phyloP scores from a whole-genome alignment of 179 eudicot species.

The Camellia oleifera region DNA sequence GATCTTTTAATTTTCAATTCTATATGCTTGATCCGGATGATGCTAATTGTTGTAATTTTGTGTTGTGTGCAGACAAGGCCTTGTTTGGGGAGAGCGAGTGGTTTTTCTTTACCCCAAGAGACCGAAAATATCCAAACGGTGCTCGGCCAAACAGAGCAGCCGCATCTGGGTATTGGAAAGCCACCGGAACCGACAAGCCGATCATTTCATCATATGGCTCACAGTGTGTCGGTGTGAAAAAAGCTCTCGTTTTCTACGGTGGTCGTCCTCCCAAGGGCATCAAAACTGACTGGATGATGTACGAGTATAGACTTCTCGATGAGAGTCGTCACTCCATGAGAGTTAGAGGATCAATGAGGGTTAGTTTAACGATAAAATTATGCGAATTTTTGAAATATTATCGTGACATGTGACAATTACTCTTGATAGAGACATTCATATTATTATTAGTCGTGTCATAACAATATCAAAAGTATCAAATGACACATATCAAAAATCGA shows the following conservation, averaged over 20 bases:
- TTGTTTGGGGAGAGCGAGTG: conserved; percentile 38
- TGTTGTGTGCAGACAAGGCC: conserved; percentile 36
- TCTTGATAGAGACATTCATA: no score
- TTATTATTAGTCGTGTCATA: no score
- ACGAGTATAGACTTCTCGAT: conserved; percentile 23
- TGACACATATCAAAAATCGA: no score
- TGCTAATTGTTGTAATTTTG: background rate
- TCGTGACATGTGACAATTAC: no score
- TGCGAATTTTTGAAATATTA: no score
- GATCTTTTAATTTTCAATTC: background rate
- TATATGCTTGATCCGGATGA: background rate
- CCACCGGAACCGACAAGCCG: conserved; percentile 25
- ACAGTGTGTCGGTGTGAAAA: conserved; percentile 22
- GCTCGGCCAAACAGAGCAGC: conserved; percentile 23
- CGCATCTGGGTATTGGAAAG: conserved; percentile 21
- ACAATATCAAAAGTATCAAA: no score
- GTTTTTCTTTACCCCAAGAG: conserved; percentile 31
- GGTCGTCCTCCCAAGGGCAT: conserved; percentile 19
- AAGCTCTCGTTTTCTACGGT: conserved; percentile 22
- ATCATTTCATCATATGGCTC: conserved; percentile 15
- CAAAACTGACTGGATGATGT: conserved; percentile 27
- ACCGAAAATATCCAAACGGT: conserved; percentile 49
- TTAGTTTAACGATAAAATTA: background rate
- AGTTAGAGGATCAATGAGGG: conserved; percentile 18
- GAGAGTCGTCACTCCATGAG: conserved; percentile 3